Base-by-base conservation (phyloP, 208 protist genomes). In the Sergeia podlipaevii region DNA sequence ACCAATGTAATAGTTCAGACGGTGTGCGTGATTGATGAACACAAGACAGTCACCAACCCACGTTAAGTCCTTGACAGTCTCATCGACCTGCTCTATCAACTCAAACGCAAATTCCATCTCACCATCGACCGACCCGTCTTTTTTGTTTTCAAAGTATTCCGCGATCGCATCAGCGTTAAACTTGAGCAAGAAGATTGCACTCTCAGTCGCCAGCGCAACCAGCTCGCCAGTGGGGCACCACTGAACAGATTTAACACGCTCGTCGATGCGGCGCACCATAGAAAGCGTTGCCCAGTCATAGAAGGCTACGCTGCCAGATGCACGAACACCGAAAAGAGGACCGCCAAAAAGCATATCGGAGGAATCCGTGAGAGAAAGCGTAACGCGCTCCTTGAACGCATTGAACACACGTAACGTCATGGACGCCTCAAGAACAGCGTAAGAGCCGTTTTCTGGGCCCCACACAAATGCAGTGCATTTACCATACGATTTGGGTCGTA, bases 21-120 rank as follows among this genome's bases (percentile, higher is more conserved):
- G 80, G 59, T 97, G 75, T 27, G 60, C 69, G 6, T 70, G 34
- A 68, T 97, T 99, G 15, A 97, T 91, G 80, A 98, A 99, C 2
- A 99, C 77, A 28, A 99, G 95, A 75, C 89, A 98, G 63, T 99
- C 97, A 6, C 97, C 97, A 13, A 99, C 86, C 97, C 97, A 99
- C 45, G 66, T 41, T 38, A 89, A 79, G n/a, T 97, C 85, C 27
- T 80, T 73, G 39, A 98, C 92, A 26, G 74, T 82, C 59, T 99
- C 97, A 34, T 70, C 69, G 15, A 98, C 66, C 70, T 98, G 88
- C 45, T 97, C 75, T 10, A 97, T 69, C 3, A 98, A 66, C 41
- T 98, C 93, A 60, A 99, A 99, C 11, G 97, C 89, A 38, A 89
- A 89, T 29, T 98, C 95, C 46, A 99, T 82, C 23, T 97, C 98